Conservation (phyloP, 148 eudicot genomes). For the Polygonum maritimum region DNA sequence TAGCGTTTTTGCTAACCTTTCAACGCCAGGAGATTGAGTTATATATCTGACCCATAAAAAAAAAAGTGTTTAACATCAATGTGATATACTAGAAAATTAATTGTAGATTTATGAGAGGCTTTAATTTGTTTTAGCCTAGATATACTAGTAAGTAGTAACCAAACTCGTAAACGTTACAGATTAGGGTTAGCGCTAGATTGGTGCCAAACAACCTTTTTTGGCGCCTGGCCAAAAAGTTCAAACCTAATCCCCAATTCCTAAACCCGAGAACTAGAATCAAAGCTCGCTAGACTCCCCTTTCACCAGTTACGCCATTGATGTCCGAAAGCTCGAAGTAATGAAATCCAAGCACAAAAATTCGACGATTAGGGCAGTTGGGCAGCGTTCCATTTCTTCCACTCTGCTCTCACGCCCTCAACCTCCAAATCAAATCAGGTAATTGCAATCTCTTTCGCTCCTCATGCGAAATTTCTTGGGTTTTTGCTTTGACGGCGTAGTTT, state of each 20-base stretch:
- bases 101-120: no score
- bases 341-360: background rate
- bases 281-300: background rate
- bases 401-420: slow-evolving; percentile 1
- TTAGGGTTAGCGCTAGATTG: no score
- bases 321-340: background rate
- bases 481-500: background rate
- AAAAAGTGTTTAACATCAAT: no score
- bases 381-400: slow-evolving; percentile 4
- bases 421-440: slow-evolving; percentile 2
- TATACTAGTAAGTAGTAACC: no score
- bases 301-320: background rate
- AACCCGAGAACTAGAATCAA: background rate
- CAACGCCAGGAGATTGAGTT: no score
- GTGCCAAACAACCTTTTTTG: background rate
- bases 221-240: background rate
- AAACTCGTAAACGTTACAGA: no score
- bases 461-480: background rate
- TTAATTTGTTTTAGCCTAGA: no score
- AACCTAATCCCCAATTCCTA: background rate
- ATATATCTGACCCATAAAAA: no score
- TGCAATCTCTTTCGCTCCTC: background rate
- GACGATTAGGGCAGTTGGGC: background rate
- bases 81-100: no score
- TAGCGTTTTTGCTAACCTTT: no score